A percentile compares a stretch with the other conserved stretches of the same genome.
Conservation (phyloP, 768 basidiomycete species). For the Dacryopinax spathularia region DNA sequence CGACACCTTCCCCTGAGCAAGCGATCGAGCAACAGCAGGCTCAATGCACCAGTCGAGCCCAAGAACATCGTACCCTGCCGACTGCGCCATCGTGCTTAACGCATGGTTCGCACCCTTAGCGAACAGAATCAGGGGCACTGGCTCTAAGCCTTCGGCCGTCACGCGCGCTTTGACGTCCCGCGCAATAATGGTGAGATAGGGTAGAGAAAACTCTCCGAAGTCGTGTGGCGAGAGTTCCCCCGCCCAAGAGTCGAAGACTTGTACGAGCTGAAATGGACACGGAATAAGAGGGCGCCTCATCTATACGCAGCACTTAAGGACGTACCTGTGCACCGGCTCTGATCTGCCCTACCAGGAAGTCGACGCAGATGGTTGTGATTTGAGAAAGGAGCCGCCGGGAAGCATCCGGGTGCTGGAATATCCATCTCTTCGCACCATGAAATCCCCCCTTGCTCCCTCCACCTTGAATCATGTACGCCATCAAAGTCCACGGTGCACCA, state of each 20-base stretch:
- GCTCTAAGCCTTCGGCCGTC: constrained; percentile 35
- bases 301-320: background rate
- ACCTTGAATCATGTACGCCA: constrained; percentile 97
- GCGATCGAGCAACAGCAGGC: constrained; percentile 49
- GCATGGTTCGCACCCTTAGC: constrained; percentile 84
- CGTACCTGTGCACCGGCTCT: constrained; percentile 89
- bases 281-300: background rate
- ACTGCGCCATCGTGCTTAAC: constrained; percentile 42
- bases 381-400: constrained; percentile 59
- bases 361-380: constrained; percentile 80
- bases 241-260: constrained; percentile 96
- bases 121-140: constrained; percentile 77
- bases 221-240: constrained; percentile 83
- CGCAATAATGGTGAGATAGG: constrained; percentile 60
- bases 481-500: constrained; percentile 96
- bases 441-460: constrained; percentile 72
- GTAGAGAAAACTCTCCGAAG: constrained; percentile 71
- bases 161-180: constrained; percentile 50
- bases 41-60: constrained; percentile 87
- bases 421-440: constrained; percentile 85
- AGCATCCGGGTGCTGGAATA: constrained; percentile 78
- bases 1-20: constrained; percentile 48
- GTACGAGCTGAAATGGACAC: constrained; percentile 51
- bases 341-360: constrained; percentile 83
- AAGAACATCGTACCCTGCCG: constrained; percentile 70